Evolutionary conservation across 148 eudicot genomes (phyloP).

Genomic region (Tetragonia tetragonoides): DNA sequence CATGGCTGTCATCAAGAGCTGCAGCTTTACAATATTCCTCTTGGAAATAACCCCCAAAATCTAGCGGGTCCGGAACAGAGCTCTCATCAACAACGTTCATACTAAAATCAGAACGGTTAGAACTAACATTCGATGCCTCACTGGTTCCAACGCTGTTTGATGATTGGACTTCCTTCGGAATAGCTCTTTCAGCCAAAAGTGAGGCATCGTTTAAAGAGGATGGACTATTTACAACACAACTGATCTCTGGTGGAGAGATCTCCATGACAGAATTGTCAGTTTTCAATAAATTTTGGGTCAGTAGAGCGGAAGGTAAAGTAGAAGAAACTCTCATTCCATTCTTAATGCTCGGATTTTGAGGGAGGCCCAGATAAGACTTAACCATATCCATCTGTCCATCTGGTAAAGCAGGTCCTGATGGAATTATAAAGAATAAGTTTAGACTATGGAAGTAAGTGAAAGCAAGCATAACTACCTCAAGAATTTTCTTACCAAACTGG

Average conservation of each 20-base stretch:
- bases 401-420: slow-evolving; percentile 38
- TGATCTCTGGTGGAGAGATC: slow-evolving; percentile 44
- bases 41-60: slow-evolving; percentile 67
- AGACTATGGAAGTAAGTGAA: slow-evolving; percentile 1
- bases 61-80: slow-evolving; percentile 55
- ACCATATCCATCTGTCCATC: slow-evolving; percentile 29
- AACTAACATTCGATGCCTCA: slow-evolving; percentile 63
- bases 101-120: slow-evolving; percentile 73
- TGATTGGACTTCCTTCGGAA: slow-evolving; percentile 47
- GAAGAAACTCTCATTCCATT: slow-evolving; percentile 34
- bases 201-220: slow-evolving; percentile 35
- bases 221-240: slow-evolving; percentile 55
- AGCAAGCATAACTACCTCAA: slow-evolving; percentile 4
- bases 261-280: slow-evolving; percentile 36
- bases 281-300: slow-evolving; percentile 38
- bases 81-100: slow-evolving; percentile 72
- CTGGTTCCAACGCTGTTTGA: slow-evolving; percentile 59
- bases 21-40: slow-evolving; percentile 84
- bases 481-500: slow-evolving; percentile 34
- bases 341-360: slow-evolving; percentile 24
- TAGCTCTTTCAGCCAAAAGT: slow-evolving; percentile 35
- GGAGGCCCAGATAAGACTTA: slow-evolving; percentile 34
- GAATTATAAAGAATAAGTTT: slow-evolving; percentile 14
- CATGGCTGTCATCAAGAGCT: slow-evolving; percentile 46
- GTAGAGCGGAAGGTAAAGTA: slow-evolving; percentile 33